These are phyloP conservation scores for Triangularia verruculosa DNA, from an alignment of 2,329 filamentous ascomycete genomes.

Conservation along the genomic window DNA sequence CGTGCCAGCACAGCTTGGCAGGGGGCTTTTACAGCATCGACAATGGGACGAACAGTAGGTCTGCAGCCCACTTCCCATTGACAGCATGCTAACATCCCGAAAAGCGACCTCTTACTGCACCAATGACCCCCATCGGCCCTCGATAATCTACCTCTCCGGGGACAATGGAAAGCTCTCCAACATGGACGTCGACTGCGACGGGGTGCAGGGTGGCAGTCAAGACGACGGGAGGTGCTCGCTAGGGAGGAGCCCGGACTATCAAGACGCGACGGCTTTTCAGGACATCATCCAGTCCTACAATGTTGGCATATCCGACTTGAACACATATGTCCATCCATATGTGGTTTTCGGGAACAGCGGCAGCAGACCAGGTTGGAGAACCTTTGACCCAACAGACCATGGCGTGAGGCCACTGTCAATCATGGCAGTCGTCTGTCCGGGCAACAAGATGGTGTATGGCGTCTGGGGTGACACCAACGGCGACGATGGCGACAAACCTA, in stretches of 20 bases:
- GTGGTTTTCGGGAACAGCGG: slow-evolving; percentile 53
- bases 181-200: slow-evolving; percentile 61
- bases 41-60: not conserved
- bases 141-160: not conserved
- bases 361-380: slow-evolving; percentile 30
- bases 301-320: slow-evolving; percentile 41
- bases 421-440: slow-evolving; percentile 53
- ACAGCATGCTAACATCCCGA: not conserved
- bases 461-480: slow-evolving; percentile 55
- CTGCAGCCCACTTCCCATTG: not conserved
- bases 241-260: slow-evolving; percentile 39
- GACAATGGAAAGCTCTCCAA: slow-evolving; percentile 38
- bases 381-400: slow-evolving; percentile 40
- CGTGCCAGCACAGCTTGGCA: not conserved
- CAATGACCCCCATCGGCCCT: not conserved
- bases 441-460: slow-evolving; percentile 47
- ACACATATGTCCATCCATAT: slow-evolving; percentile 51
- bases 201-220: slow-evolving; percentile 37
- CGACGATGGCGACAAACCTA: slow-evolving; percentile 37
- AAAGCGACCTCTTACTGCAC: slow-evolving; percentile 7
- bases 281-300: slow-evolving; percentile 37
- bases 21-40: slow-evolving; percentile 1
- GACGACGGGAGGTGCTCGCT: slow-evolving; percentile 42
- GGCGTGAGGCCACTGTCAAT: slow-evolving; percentile 50
- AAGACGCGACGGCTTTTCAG: slow-evolving; percentile 45